Conservation (phyloP, 2,329 filamentous ascomycete species). For the Arthrobotrys sphaeroides region DNA sequence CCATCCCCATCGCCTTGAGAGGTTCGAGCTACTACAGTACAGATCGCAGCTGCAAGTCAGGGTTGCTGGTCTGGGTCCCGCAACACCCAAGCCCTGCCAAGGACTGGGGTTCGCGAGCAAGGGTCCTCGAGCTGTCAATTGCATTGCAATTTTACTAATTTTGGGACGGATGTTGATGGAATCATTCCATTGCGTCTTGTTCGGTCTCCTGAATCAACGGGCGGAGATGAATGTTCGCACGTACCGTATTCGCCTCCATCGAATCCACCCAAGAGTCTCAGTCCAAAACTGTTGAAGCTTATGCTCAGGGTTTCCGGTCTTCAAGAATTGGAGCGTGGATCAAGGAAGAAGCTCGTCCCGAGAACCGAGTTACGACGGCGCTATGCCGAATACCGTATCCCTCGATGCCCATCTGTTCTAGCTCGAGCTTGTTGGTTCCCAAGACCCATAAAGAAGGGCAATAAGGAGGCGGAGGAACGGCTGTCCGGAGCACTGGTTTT, state of each 20-base stretch:
- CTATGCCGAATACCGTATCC: conserved; percentile 32
- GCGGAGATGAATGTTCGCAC: neutral
- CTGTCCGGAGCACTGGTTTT: conserved; percentile 17
- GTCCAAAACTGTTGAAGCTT: conserved; percentile 33
- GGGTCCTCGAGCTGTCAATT: conserved; percentile 26
- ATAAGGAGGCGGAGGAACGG: neutral
- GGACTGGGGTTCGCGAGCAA: conserved; percentile 28
- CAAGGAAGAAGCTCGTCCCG: conserved; percentile 50
- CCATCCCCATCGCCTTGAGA: conserved; percentile 13
- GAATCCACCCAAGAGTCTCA: conserved; percentile 11
- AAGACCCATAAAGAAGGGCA: conserved; percentile 16
- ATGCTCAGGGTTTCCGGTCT: conserved; percentile 13
- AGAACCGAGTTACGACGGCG: conserved; percentile 24
- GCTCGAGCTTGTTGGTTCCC: conserved; percentile 21
- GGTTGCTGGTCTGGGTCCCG: conserved; percentile 36
- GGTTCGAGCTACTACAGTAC: conserved; percentile 32
- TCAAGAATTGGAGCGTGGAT: conserved; percentile 16
- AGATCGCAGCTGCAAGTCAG: conserved; percentile 38
- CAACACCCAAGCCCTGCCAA: conserved; percentile 46
- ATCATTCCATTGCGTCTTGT: neutral
- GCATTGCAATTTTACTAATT: conserved; percentile 47
- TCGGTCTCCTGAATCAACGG: neutral
- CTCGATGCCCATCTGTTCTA: conserved; percentile 48
- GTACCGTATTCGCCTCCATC: neutral
- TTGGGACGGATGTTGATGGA: conserved; percentile 18